Percentiles rank a stretch among this genome's conserved stretches.
Evolutionary conservation across 768 basidiomycete genomes (phyloP).

Genomic region (Kwoniella sp.): DNA sequence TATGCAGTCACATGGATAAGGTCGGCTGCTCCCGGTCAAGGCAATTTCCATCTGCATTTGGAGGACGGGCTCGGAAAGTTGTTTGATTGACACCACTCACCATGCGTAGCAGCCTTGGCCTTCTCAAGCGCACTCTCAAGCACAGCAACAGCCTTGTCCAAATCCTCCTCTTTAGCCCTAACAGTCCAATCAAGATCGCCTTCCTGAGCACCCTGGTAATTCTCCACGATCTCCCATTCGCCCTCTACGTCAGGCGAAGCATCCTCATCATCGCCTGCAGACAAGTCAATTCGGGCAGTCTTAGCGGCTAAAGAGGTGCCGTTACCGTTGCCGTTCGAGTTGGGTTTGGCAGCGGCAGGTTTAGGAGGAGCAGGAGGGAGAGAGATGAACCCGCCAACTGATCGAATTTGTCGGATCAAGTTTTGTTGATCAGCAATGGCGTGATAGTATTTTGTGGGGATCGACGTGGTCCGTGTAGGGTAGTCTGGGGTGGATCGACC

Average conservation of each 20-base stretch:
- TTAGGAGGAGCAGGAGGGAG: slow-evolving; percentile 59
- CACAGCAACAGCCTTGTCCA: slow-evolving; percentile 71
- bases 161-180: slow-evolving; percentile 73
- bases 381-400: slow-evolving; percentile 80
- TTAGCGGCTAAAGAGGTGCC: slow-evolving; percentile 41
- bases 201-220: slow-evolving; percentile 79
- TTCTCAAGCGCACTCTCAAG: slow-evolving; percentile 46
- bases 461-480: slow-evolving; percentile 60
- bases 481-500: slow-evolving; percentile 35
- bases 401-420: slow-evolving; percentile 81
- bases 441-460: slow-evolving; percentile 85
- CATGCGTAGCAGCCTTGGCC: slow-evolving; percentile 49
- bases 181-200: slow-evolving; percentile 84
- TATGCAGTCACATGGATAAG: too few relatives aligned
- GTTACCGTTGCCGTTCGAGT: slow-evolving; percentile 19
- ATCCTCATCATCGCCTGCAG: slow-evolving; percentile 55
- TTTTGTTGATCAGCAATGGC: slow-evolving; percentile 81
- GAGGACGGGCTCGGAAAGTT: too few relatives aligned
- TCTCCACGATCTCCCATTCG: slow-evolving; percentile 72
- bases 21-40: too few relatives aligned
- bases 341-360: slow-evolving; percentile 47
- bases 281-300: slow-evolving; percentile 79
- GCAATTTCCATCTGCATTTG: too few relatives aligned
- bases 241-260: slow-evolving; percentile 58
- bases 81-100: slow-evolving; percentile 26